Percentiles rank a stretch among this genome's conserved stretches.
phyloP scores from a whole-genome alignment of 148 eudicot genomes.

The Amaranthus hypochondriacus region DNA sequence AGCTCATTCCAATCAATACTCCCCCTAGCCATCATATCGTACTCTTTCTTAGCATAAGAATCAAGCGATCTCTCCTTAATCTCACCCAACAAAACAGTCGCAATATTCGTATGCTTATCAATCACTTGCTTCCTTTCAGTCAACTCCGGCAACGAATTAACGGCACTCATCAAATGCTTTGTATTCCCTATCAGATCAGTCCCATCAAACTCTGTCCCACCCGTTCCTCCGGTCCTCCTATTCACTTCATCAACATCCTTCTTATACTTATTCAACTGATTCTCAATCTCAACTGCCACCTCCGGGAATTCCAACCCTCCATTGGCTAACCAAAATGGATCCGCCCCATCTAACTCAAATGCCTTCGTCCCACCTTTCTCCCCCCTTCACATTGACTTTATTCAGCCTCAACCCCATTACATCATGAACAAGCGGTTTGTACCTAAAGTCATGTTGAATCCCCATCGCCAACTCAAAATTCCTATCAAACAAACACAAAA shows the following conservation, averaged over 20 bases:
- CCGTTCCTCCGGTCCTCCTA: constrained; percentile 73
- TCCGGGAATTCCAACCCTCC: constrained; percentile 87
- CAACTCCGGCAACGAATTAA: constrained; percentile 86
- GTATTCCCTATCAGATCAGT: constrained; percentile 91
- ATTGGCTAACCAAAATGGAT: constrained; percentile 84
- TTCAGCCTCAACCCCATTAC: constrained; percentile 83
- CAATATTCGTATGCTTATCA: constrained; percentile 92
- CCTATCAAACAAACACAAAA: constrained; percentile 82
- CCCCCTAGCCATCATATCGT: constrained; percentile 91
- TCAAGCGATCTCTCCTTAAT: constrained; percentile 88
- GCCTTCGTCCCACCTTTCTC: constrained; percentile 88
- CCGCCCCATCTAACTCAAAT: constrained; percentile 64
- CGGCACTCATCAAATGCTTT: constrained; percentile 93
- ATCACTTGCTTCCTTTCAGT: constrained; percentile 89
- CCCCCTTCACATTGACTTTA: constrained; percentile 64
- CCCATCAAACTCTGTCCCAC: constrained; percentile 87
- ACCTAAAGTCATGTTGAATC: constrained; percentile 94
- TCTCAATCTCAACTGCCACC: constrained; percentile 92
- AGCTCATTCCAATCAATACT: constrained; percentile 77
- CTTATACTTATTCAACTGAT: constrained; percentile 81
- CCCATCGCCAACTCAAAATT: constrained; percentile 80
- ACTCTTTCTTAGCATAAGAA: constrained; percentile 83
- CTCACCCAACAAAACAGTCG: constrained; percentile 79
- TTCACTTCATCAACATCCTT: constrained; percentile 92
- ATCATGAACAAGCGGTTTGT: constrained; percentile 90